These are phyloP conservation scores for Biscutella auriculata DNA, from an alignment of 441 rosid species.

Conservation along the genomic window DNA sequence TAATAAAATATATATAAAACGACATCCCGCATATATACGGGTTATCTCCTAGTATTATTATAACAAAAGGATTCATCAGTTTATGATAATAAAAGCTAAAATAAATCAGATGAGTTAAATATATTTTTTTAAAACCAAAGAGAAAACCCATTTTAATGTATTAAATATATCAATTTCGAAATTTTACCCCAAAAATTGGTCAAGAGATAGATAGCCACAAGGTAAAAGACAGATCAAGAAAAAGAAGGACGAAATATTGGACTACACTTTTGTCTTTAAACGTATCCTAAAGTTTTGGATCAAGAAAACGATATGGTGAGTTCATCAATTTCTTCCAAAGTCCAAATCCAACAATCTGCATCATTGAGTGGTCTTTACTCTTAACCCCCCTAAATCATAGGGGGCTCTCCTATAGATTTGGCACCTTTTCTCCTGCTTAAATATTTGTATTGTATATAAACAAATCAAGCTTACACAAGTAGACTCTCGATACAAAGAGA, in stretches of 20 bases:
- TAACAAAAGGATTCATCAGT: neutral
- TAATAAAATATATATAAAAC: too few species aligned
- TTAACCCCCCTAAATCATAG: slow-evolving; percentile 14
- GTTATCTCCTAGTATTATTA: too few species aligned
- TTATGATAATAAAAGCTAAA: neutral
- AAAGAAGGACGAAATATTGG: slow-evolving; percentile 8
- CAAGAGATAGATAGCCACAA: slow-evolving; percentile 7
- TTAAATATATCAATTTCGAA: neutral
- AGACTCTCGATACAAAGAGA: slow-evolving; percentile 14
- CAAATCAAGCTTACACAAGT: slow-evolving; percentile 16
- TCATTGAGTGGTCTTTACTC: slow-evolving; percentile 22
- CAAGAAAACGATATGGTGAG: neutral
- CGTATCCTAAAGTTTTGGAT: slow-evolving; percentile 13
- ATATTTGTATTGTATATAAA: slow-evolving; percentile 4
- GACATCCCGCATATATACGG: too few species aligned
- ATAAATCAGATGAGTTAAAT: neutral
- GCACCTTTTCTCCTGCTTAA: slow-evolving; percentile 10
- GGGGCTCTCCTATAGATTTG: slow-evolving; percentile 19
- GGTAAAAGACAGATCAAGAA: slow-evolving; percentile 16
- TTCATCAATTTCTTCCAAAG: neutral
- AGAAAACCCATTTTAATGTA: neutral
- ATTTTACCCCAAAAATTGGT: neutral
- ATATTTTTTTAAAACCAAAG: neutral
- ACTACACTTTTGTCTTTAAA: slow-evolving; percentile 16
- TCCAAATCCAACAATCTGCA: slow-evolving; percentile 12